These are phyloP conservation scores for Fraxinus baroniana DNA, from an alignment of 305 asterid species.

Conservation along the genomic window DNA sequence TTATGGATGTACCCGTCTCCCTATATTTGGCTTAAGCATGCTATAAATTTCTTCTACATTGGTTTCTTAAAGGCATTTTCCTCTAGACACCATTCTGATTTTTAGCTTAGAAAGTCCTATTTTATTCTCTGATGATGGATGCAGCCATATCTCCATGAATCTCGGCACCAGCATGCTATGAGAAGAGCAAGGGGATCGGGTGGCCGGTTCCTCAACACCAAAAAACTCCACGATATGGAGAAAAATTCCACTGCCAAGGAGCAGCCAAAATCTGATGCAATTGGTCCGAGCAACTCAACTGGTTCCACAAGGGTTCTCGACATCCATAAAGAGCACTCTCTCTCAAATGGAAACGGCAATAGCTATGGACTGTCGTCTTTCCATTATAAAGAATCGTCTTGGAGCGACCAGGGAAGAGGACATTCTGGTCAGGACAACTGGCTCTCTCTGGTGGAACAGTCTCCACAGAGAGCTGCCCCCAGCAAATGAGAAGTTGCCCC, in stretches of 20 bases:
- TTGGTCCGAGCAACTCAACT: constrained; percentile 34
- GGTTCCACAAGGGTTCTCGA: constrained; percentile 29
- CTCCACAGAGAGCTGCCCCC: constrained; percentile 37
- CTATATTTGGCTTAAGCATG: too few relatives aligned
- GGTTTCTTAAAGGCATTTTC: background rate
- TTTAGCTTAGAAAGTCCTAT: background rate
- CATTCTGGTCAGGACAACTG: constrained; percentile 34
- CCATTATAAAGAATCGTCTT: constrained; percentile 26
- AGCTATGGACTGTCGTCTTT: constrained; percentile 22
- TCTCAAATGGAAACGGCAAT: constrained; percentile 33
- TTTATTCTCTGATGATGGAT: background rate
- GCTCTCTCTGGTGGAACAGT: constrained; percentile 37
- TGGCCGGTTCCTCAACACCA: constrained; percentile 77
- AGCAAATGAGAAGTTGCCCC: constrained; percentile 41
- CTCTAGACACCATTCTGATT: background rate
- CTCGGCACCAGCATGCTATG: constrained; percentile 75
- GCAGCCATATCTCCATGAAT: constrained; percentile 83
- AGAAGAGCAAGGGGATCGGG: constrained; percentile 75
- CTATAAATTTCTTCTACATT: background rate
- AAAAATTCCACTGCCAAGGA: constrained; percentile 23
- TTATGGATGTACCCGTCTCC: too few relatives aligned
- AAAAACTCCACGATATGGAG: constrained; percentile 20
- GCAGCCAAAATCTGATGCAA: constrained; percentile 32
- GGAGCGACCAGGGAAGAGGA: constrained; percentile 33
- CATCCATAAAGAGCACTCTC: constrained; percentile 30